These are phyloP conservation scores for Eimeria necatrix DNA, from an alignment of 169 alveolate species.

Conservation along the genomic window DNA sequence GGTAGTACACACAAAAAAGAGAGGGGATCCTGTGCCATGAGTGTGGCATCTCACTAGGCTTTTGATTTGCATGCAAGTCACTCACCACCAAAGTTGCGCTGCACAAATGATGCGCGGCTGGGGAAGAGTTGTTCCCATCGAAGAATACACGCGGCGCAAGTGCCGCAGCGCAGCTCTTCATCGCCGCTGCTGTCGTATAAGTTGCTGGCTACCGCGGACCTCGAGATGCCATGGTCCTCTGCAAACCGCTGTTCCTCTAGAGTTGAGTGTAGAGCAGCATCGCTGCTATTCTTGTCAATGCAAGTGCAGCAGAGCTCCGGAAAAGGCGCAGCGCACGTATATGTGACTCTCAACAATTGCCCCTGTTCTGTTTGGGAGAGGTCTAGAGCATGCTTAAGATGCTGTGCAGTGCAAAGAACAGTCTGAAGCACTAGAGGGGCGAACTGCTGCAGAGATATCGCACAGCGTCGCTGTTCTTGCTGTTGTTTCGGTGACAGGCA, in stretches of 20 bases:
- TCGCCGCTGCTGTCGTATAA: not conserved
- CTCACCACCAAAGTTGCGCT: conserved; percentile 65
- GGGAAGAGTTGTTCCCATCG: conserved; percentile 46
- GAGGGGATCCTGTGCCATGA: not conserved
- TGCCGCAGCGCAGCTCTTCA: conserved; percentile 55
- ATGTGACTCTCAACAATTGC: conserved; percentile 13
- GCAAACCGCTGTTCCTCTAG: not conserved
- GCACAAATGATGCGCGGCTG: conserved; percentile 43
- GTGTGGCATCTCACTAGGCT: not conserved
- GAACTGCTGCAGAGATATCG: conserved; percentile 46
- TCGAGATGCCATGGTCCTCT: conserved; percentile 5
- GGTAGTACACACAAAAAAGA: not conserved
- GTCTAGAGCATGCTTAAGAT: not conserved
- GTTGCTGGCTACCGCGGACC: not conserved
- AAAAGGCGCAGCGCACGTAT: conserved; percentile 35
- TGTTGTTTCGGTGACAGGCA: conserved; percentile 11
- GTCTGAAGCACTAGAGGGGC: conserved; percentile 59
- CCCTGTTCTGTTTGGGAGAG: not conserved
- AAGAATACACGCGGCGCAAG: conserved; percentile 53
- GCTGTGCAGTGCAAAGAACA: not conserved
- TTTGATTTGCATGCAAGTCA: not conserved
- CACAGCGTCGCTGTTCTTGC: conserved; percentile 58
- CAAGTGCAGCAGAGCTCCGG: conserved; percentile 50
- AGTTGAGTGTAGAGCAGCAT: not conserved
- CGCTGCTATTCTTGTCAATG: not conserved